Conservation (phyloP, 192 early-diverging fungal genomes). For the Rhizoclosmatium sp. region DNA sequence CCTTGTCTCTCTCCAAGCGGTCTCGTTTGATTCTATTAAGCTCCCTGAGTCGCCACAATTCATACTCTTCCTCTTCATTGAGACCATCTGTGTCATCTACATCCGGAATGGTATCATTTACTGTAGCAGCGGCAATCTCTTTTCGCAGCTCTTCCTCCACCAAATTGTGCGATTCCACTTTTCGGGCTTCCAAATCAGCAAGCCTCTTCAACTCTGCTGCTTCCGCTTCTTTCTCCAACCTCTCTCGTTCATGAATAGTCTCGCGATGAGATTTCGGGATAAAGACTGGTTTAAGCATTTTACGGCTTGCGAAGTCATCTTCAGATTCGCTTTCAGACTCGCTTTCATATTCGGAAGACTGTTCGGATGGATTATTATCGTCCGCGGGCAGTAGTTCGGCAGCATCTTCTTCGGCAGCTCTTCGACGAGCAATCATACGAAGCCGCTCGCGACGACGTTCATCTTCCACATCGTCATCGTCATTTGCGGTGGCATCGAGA, state of each 20-base stretch:
- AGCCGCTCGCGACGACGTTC: conserved; percentile 46
- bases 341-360: conserved; percentile 52
- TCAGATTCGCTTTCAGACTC: conserved; percentile 68
- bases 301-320: conserved; percentile 55
- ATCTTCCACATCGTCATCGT: conserved; percentile 63
- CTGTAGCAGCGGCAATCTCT: conserved; percentile 66
- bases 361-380: background rate
- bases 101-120: conserved; percentile 54
- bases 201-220: conserved; percentile 63
- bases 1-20: conserved; percentile 72
- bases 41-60: conserved; percentile 91
- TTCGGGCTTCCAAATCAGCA: conserved; percentile 65
- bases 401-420: conserved; percentile 39
- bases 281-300: conserved; percentile 90
- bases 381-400: background rate
- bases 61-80: conserved; percentile 88
- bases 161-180: conserved; percentile 78
- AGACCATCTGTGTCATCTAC: conserved; percentile 93
- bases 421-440: conserved; percentile 45
- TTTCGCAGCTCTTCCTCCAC: conserved; percentile 74
- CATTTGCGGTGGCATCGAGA: conserved; percentile 45
- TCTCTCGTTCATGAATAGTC: conserved; percentile 66
- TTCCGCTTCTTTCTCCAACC: conserved; percentile 60
- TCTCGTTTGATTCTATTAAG: conserved; percentile 88
- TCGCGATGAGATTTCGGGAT: conserved; percentile 79